Evolutionary conservation across 2,329 filamentous ascomycete species (phyloP).

Genomic region (Fusarium sp.): DNA sequence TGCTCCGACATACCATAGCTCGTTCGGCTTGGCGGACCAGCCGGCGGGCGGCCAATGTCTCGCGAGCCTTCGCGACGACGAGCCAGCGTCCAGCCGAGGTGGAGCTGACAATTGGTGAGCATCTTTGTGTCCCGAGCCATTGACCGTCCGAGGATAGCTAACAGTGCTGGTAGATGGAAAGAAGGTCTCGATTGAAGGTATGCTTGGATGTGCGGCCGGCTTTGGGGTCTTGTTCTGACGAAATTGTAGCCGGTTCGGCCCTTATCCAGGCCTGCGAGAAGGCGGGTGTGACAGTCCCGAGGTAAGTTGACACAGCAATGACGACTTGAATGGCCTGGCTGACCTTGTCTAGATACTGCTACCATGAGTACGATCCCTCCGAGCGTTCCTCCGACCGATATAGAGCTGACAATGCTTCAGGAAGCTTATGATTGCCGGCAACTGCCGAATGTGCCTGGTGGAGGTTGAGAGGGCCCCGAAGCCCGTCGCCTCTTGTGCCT

Average conservation of each 20-base stretch:
- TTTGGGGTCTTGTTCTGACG: constrained; percentile 50
- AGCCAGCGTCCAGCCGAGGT: constrained; percentile 87
- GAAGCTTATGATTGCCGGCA: constrained; percentile 98
- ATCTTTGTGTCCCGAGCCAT: constrained; percentile 46
- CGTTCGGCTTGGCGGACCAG: constrained; percentile 76
- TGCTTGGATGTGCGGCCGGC: constrained; percentile 36
- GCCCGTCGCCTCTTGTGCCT: constrained; percentile 97
- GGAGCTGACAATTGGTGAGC: constrained; percentile 90
- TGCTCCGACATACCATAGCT: constrained; percentile 76
- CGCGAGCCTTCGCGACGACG: constrained; percentile 86
- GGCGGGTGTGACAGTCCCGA: constrained; percentile 89
- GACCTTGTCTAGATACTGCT: constrained; percentile 82
- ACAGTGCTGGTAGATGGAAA: constrained; percentile 80
- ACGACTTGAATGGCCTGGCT: constrained; percentile 46
- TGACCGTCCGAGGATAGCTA: constrained; percentile 46
- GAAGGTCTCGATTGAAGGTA: constrained; percentile 98
- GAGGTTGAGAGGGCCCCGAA: constrained; percentile 97
- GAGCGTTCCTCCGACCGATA: constrained; percentile 43
- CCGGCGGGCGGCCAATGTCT: constrained; percentile 69
- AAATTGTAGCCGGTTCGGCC: constrained; percentile 84
- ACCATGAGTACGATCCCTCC: constrained; percentile 83
- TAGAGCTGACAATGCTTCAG: constrained; percentile 64
- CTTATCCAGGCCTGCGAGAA: constrained; percentile 99
- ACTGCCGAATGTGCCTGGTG: constrained; percentile 99
- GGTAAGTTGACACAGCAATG: constrained; percentile 61